phyloP scores from a whole-genome alignment of 2,329 filamentous ascomycete species.

The Cercospora beticola region DNA sequence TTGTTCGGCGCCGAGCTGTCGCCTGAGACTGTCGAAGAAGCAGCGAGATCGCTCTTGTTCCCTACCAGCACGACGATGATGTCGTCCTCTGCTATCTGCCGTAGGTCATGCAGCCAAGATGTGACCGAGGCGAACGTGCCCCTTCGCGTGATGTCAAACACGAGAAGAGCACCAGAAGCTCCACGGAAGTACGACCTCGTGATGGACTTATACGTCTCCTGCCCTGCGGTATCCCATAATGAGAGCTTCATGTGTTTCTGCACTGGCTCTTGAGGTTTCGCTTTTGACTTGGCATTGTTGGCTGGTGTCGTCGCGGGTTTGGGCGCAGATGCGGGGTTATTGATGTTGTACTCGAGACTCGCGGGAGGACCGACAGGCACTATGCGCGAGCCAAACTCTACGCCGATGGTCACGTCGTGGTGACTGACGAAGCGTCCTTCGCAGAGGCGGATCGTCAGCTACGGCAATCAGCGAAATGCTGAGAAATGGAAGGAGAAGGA shows the following conservation, averaged over 20 bases:
- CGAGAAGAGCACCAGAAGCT: conserved; percentile 73
- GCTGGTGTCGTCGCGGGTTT: conserved; percentile 19
- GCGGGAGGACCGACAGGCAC: conserved; percentile 86
- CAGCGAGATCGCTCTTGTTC: conserved; percentile 85
- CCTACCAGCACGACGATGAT: conserved; percentile 94
- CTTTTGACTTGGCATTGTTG: conserved; percentile 36
- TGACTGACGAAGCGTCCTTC: conserved; percentile 90
- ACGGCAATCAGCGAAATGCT: conserved; percentile 31
- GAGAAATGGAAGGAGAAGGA: conserved; percentile 13
- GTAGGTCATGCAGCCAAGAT: conserved; percentile 89
- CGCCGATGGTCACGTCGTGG: conserved; percentile 96
- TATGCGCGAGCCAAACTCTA: conserved; percentile 92
- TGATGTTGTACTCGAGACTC: conserved; percentile 57
- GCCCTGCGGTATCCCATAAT: conserved; percentile 93
- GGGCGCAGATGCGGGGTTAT: conserved; percentile 45
- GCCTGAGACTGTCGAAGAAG: conserved; percentile 41
- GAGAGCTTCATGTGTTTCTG: conserved; percentile 88
- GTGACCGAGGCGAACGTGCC: conserved; percentile 85
- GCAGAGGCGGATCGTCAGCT: conserved; percentile 90
- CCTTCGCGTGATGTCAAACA: conserved; percentile 89
- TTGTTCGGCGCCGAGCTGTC: conserved; percentile 52
- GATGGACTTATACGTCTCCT: conserved; percentile 96
- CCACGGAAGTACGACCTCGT: conserved; percentile 92
- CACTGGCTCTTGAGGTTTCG: conserved; percentile 39
- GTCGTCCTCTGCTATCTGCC: conserved; percentile 91